A percentile compares a stretch with the other conserved stretches of the same genome.
Conservation (phyloP, 768 basidiomycete genomes). For the Kwoniella europaea region DNA sequence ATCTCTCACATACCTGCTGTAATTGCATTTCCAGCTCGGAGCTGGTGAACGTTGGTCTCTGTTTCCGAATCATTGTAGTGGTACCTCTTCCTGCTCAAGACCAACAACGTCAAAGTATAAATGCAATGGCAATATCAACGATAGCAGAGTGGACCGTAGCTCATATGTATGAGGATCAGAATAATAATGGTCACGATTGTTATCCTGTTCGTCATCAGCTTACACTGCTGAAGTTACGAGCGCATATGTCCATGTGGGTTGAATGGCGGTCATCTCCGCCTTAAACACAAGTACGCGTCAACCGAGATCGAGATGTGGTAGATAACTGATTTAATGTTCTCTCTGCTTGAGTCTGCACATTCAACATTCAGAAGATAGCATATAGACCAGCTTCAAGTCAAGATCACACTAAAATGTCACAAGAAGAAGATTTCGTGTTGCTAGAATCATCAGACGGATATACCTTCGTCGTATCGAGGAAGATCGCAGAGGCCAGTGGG, state of each 20-base stretch:
- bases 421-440: conserved; percentile 40
- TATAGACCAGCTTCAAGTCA: background rate
- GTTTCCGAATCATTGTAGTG: conserved; percentile 40
- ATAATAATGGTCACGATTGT: background rate
- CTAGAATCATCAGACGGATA: conserved; percentile 68
- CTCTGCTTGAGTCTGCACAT: too few species aligned
- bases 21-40: conserved; percentile 57
- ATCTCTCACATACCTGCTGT: conserved; percentile 42
- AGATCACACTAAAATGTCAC: conserved; percentile 22
- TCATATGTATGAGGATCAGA: too few species aligned
- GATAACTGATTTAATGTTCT: background rate
- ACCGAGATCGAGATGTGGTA: background rate
- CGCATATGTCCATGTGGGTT: background rate
- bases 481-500: conserved; percentile 75
- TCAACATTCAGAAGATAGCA: too few species aligned
- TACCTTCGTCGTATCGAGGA: conserved; percentile 76
- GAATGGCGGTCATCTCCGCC: conserved; percentile 8
- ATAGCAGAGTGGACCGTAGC: too few species aligned
- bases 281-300: background rate
- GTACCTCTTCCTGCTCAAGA: background rate
- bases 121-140: too few species aligned
- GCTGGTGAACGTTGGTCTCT: conserved; percentile 49
- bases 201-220: background rate
- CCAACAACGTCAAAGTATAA: too few species aligned
- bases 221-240: background rate